Base-by-base conservation (phyloP, 306 rosid genomes). In the Chamaecrista fasciculata region DNA sequence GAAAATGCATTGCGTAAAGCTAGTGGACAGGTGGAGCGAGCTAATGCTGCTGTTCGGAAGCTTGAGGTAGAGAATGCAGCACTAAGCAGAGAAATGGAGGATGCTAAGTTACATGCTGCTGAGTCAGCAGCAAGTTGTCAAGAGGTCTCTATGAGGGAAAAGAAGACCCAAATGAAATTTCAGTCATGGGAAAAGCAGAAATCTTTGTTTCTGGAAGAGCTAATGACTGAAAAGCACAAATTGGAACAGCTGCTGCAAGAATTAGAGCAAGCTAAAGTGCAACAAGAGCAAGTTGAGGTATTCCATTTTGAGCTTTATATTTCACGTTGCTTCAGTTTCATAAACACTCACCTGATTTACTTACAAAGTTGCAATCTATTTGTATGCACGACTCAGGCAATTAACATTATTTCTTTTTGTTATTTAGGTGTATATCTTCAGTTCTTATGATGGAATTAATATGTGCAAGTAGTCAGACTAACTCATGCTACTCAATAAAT, bases 151-250 rank as follows among this genome's bases (percentile, higher is more conserved):
- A 86, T 69, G 86, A 83, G 92, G 74, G 98, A 94, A 82, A 94
- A 84, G 84, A 85, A 65, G 82, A 80, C 89, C 46, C 73, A 81
- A 25, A 59, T 79, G 76, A 81, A 88, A 72, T 65, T 79, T 82
- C 90, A 85, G 70, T 86, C 90, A 9, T 86, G 96, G 95, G 97
- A 88, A 77, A 94, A 81, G 78, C 95, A 84, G 80, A 90, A 91
- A 75, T 39, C 82, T 29, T 49, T 82, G 67, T 72, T 90, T 70
- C 92, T 79, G 66, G 96, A 90, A 79, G 96, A 88, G 67, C 79
- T 88, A 20, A 71, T 37, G 65, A 62, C 77, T 34, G 94, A 85
- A 77, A 94, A 81, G 63, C 85, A 80, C 67, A 86, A 76, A 81
- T 59, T 84, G 36, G 75, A 78, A 16, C 85, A 74, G 72, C 72